A percentile compares a stretch with the other conserved stretches of the same genome.
phyloP scores from a whole-genome alignment of 2,329 filamentous ascomycete species.

The Pyrenochaeta sp. region DNA sequence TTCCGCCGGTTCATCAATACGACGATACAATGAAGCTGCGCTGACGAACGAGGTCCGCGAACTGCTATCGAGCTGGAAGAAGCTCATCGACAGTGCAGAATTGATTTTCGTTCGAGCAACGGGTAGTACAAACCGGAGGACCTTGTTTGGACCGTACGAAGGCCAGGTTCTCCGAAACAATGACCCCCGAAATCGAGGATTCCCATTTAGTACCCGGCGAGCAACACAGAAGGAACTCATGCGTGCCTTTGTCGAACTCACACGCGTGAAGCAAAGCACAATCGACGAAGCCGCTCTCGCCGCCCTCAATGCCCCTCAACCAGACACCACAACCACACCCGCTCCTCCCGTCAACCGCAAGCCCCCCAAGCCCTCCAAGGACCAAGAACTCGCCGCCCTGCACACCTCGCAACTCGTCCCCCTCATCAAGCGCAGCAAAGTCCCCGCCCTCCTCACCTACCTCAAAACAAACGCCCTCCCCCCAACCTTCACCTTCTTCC shows the following conservation, averaged over 20 bases:
- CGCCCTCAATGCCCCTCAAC: conserved; percentile 54
- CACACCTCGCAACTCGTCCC: conserved; percentile 91
- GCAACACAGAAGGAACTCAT: conserved; percentile 95
- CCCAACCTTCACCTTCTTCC: conserved; percentile 77
- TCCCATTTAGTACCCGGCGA: conserved; percentile 90
- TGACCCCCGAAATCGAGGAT: conserved; percentile 81
- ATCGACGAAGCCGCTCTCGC: conserved; percentile 71
- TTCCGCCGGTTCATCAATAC: conserved; percentile 87
- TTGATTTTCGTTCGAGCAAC: conserved; percentile 89
- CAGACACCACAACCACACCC: conserved; percentile 50
- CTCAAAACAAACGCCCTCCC: conserved; percentile 76
- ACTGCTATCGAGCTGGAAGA: conserved; percentile 84
- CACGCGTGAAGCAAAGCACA: conserved; percentile 82
- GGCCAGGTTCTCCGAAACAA: conserved; percentile 81
- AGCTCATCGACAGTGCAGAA: conserved; percentile 81
- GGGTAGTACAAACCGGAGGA: conserved; percentile 83
- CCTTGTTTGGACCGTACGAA: conserved; percentile 90
- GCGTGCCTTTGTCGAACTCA: conserved; percentile 92
- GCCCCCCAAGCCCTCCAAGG: conserved; percentile 72
- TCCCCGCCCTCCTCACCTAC: conserved; percentile 85
- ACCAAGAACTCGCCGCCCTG: conserved; percentile 80
- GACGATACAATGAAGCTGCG: conserved; percentile 93
- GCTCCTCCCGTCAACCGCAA: conserved; percentile 53
- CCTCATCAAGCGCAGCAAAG: conserved; percentile 86
- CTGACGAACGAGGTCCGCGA: conserved; percentile 86